Evolutionary conservation across 2,329 filamentous ascomycete species (phyloP), one percentile per base, ranked within the genome.

Genomic region (Biscogniauxia sp.): DNA sequence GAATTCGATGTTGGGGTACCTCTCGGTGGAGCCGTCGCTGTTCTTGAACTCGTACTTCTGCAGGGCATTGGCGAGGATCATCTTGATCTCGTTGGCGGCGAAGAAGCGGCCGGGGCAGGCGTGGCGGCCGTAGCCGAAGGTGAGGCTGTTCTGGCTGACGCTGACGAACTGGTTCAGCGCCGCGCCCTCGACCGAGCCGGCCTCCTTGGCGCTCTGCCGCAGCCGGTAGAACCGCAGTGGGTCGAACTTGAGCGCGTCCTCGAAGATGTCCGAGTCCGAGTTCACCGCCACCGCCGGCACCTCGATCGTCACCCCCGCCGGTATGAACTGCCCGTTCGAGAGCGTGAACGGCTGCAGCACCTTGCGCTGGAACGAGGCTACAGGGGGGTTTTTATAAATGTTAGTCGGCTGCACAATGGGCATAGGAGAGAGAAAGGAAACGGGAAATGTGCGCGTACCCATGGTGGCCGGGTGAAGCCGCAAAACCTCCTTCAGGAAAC

Each of bases 51-150:
- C 52, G 52, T 26, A 54, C 52, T 54, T 32, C 23, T 17, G 9
- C 17, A 54, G 52, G 15, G 32, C 23, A 7, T 54, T 54, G 23
- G 52, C 32, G 20, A 54, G n/a, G 52, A 54, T 54, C 23, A 54
- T 54, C 25, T 54, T 54, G 19, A 54, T 54, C 23, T 28, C 23
- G 52, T 32, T 25, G 19, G 32, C 52, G 52, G 52, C 52, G 26
- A 54, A 54, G 26, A 54, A 54, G 8, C 52, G 20, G 52, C 52
- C 52, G 17, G 52, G 52, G 52, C 52, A 54, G 23, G 32, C 52
- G 15, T 54, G 52, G 26, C 23, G n/a, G 3, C 52, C 52, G 32
- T 54, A 54, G 1, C 52, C 52, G 23, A 54, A 54, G 2, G 37
- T 45, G 6, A 45, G 17, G 37, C 37, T 45, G 37, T 45, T n/a